phyloP scores from a whole-genome alignment of 108 stramenopile species.

The Parietichytrium sp. region DNA sequence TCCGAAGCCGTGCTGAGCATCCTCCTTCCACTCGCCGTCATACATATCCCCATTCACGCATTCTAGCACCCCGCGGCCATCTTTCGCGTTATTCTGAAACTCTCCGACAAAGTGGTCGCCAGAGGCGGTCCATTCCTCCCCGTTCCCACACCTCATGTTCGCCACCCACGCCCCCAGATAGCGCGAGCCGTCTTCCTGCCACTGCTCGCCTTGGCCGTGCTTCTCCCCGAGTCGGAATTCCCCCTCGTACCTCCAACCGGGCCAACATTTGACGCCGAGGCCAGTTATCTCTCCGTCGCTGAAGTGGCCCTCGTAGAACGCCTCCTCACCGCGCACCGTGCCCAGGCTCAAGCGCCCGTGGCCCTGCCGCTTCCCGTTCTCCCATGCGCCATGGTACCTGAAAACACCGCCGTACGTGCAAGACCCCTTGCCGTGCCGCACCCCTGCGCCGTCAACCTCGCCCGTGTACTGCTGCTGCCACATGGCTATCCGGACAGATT shows the following conservation, averaged over 20 bases:
- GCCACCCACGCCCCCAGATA: background rate
- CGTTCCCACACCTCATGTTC: conserved; percentile 9
- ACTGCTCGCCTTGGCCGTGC: conserved; percentile 11
- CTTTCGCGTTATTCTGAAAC: background rate
- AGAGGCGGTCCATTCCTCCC: background rate
- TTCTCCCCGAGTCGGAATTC: background rate
- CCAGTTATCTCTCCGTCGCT: background rate
- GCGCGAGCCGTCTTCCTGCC: background rate
- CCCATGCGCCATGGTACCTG: conserved; percentile 11
- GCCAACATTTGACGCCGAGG: background rate
- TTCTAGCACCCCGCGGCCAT: background rate
- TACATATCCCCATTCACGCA: conserved; percentile 37
- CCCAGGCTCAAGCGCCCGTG: background rate
- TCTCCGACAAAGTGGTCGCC: conserved; percentile 20
- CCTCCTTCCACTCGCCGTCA: conserved; percentile 31
- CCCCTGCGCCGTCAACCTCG: background rate
- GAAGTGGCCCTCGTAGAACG: conserved; percentile 34
- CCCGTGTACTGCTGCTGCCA: conserved; percentile 9
- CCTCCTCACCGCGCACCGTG: background rate
- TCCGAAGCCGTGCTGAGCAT: conserved; percentile 1
- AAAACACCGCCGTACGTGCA: background rate
- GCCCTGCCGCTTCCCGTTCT: background rate
- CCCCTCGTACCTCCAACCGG: conserved; percentile 10
- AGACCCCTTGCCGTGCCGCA: conserved; percentile 1
- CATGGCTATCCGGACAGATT: no score